Conservation (phyloP, 352 stramenopile genomes). For the Saprolegnia parasitica region DNA sequence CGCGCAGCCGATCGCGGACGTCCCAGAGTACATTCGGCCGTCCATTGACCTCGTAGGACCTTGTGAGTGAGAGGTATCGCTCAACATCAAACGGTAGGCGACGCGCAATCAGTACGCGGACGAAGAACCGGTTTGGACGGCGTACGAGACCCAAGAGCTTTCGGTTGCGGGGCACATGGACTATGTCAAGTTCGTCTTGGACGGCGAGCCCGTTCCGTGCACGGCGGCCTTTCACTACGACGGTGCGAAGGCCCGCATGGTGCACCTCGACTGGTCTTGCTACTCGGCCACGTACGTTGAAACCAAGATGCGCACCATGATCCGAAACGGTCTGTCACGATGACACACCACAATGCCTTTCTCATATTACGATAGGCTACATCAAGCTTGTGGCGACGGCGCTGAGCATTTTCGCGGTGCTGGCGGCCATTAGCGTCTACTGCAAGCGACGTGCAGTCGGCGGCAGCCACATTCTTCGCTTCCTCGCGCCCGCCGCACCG, state of each 20-base stretch:
- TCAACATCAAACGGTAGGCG: neutral
- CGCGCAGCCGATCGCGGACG: neutral
- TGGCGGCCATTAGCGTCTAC: neutral
- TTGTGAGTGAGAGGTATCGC: neutral
- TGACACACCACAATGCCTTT: neutral
- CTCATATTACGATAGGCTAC: neutral
- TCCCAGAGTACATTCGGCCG: constrained; percentile 16
- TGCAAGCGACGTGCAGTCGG: neutral
- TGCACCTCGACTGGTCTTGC: constrained; percentile 25
- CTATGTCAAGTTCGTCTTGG: constrained; percentile 16
- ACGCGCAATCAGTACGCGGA: constrained; percentile 2
- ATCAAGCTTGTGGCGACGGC: neutral
- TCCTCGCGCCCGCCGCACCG: neutral
- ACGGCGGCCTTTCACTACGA: constrained; percentile 18
- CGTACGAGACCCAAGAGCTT: constrained; percentile 25
- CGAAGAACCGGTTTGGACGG: constrained; percentile 6
- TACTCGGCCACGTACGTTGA: constrained; percentile 12
- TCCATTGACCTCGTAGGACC: neutral
- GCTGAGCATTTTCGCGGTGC: neutral
- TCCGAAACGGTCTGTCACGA: constrained; percentile 8
- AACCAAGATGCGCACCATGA: neutral
- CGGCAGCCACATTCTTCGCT: neutral
- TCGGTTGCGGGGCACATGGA: constrained; percentile 16
- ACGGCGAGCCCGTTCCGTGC: constrained; percentile 22
- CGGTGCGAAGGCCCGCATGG: neutral